These are phyloP conservation scores for Fagopyrum homotropicum DNA, from an alignment of 148 eudicot genomes.

Conservation along the genomic window DNA sequence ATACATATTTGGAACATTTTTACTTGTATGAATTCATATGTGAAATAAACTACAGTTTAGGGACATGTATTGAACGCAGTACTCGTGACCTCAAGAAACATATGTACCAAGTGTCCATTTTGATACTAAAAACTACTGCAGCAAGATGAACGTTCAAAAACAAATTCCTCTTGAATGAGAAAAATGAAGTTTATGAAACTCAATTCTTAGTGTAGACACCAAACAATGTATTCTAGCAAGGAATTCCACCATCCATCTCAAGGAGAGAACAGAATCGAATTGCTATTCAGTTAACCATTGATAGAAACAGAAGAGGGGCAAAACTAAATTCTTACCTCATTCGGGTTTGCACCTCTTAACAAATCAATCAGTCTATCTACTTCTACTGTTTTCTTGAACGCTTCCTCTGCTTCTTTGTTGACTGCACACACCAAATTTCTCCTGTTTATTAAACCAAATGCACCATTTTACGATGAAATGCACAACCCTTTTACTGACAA, in stretches of 20 bases:
- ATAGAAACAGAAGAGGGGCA: neutral
- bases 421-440: conserved; percentile 85
- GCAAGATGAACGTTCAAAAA: neutral
- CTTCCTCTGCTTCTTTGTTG: conserved; percentile 73
- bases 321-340: conserved; percentile 49
- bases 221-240: neutral
- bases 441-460: conserved; percentile 80
- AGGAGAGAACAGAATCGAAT: neutral
- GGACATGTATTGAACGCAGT: neutral
- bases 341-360: conserved; percentile 64
- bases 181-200: too few relatives aligned
- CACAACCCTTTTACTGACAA: conserved; percentile 20
- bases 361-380: conserved; percentile 81
- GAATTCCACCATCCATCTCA: neutral
- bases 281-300: neutral
- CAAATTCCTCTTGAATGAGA: too few relatives aligned
- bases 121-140: neutral
- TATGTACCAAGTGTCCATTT: neutral
- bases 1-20: neutral
- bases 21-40: neutral
- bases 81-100: neutral
- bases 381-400: conserved; percentile 87
- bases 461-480: conserved; percentile 36
- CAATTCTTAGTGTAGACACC: too few relatives aligned
- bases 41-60: neutral